Evolutionary conservation across 176 grass and related monocot species (phyloP), one percentile per base, ranked within the genome.

Genomic region (Musa troglodytarum): DNA sequence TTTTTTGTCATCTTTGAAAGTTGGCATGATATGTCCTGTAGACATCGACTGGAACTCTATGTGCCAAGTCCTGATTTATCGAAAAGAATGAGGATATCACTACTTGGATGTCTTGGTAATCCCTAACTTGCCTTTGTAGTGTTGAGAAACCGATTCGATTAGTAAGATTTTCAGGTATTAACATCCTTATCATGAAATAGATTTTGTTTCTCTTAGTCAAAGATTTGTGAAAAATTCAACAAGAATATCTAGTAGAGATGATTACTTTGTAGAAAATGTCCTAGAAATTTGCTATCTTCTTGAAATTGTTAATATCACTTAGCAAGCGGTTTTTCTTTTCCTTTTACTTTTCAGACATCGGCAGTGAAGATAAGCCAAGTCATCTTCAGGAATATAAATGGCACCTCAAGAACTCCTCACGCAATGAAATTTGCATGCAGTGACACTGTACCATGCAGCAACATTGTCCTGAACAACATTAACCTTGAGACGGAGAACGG

Each of bases 381-480:
- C 24, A 34, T 65, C 24, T 97, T 82, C 88, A 78, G 73, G 54
- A 87, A 93, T 81, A 93, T 97, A 85, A 82, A 28, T 54, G 93
- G 90, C 11, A 93, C 83, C 10, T 82, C 90, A 51, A 77, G 76
- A 25, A 54, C 71, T 9, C 79, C 84, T 0, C 78, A 86, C 43
- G 93, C 88, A 0, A 97, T 97, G 79, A 80, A 56, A 79, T 85
- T 97, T 71, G 93, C 93, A 0, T 97, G 93, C 86, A 90, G 93
- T 74, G 90, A 97, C 79, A 83, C 87, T 14, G 90, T 80, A 58
- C 93, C 93, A 0, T 97, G 93, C 73, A 86, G 80, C 62, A 81
- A 50, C 61, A 97, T 97, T 81, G 88, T 97, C 50, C 83, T 97
- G 65, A 49, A 78, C 64, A 77, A 97, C 83, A 87, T 97, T 66